Conservation (phyloP, 768 basidiomycete genomes). For the Lentinula detonsa region DNA sequence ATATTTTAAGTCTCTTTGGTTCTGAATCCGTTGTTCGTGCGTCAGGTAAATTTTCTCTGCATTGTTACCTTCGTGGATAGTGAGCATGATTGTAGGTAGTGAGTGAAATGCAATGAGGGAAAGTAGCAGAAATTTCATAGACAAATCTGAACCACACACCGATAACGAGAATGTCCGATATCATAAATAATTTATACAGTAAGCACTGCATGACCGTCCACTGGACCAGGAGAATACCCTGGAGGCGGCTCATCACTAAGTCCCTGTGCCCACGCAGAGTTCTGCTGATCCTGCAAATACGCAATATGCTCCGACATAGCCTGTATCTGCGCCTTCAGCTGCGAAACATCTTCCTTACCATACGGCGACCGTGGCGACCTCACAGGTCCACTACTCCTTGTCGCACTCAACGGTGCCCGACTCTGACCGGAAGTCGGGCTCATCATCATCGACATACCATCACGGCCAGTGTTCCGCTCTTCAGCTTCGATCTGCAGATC, state of each 20-base stretch:
- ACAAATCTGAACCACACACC: no score
- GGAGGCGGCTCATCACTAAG: conserved; percentile 11
- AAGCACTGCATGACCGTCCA: background rate
- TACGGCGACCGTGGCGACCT: background rate
- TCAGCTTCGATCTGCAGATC: conserved; percentile 1
- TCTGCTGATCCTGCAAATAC: conserved; percentile 5
- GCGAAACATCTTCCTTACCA: background rate
- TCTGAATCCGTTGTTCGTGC: background rate
- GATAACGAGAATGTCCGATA: no score
- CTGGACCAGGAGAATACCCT: conserved; percentile 5
- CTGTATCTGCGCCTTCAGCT: background rate
- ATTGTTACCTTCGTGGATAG: background rate
- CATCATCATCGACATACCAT: background rate
- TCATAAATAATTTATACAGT: background rate
- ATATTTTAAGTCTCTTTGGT: background rate
- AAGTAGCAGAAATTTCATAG: no score
- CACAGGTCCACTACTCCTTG: background rate
- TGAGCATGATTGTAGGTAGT: no score
- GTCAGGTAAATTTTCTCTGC: background rate
- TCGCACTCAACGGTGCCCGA: background rate
- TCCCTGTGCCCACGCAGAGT: conserved; percentile 10
- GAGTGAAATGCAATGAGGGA: no score
- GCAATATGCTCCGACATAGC: conserved; percentile 9
- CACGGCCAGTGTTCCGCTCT: background rate
- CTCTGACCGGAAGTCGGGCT: background rate